Base-by-base conservation (phyloP, 305 asterid genomes). In the Fraxinus velutina region DNA sequence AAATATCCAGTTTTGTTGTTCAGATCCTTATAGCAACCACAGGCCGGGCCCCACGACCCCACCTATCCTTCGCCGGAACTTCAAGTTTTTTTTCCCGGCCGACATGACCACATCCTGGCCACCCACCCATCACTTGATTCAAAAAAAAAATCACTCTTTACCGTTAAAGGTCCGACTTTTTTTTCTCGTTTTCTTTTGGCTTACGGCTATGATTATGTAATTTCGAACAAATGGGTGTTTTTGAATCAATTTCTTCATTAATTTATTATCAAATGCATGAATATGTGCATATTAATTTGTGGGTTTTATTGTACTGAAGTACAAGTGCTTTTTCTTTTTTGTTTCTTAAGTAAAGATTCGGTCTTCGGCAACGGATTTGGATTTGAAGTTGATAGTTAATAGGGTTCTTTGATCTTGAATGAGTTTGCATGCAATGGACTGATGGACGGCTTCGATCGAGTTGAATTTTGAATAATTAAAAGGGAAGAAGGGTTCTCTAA, bases 31-130 rank as follows among this genome's bases (percentile, higher is more conserved):
- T 36, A 36, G 42, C 42, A 22, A 64, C 72, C 72, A 8, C 72
- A 64, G 34, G 29, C 9, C 72, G 24, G 34, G 29, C 9, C 32
- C 72, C 72, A 64, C 2, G 68, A 3, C 19, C 5, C 2, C 6
- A 64, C 17, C 72, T 21, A 2, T 64, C 72, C 72, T 22, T 9
- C 72, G 17, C 5, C 72, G 17, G 32, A 22, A 6, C 72, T 64
- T 64, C n/a, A 64, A 64, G 72, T 22, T 39, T 39, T 60, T 60
- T 42, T 19, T 37, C 44, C 77, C 22, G 34, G 82, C 74, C 79
- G 64, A 34, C 77, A 78, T 78, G 85, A 78, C 13, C 85, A 78
- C 82, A 78, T 44, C 47, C 83, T 57, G 83, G 83, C 62, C 60
- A 83, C 32, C 72, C 73, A 60, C 82, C 85, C 79, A 37, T 82